Evolutionary conservation across 257 asterid genomes (phyloP).

Genomic region (Lantana camara): DNA sequence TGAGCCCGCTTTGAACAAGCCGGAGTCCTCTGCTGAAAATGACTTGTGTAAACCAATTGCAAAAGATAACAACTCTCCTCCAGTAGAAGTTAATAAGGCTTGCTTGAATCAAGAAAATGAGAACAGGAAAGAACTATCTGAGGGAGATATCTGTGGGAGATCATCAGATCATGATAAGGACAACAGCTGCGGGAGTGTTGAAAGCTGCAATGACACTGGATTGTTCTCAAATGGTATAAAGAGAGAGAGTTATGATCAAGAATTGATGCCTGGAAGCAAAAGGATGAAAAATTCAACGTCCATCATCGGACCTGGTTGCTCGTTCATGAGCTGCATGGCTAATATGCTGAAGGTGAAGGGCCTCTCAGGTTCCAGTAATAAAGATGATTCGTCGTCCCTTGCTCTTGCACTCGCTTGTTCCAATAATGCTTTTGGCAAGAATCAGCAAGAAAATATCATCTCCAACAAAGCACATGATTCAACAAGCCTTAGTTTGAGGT

Average conservation of each 20-base stretch:
- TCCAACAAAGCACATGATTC: too few species aligned
- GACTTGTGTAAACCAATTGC: slow-evolving; percentile 10
- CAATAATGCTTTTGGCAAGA: slow-evolving; percentile 23
- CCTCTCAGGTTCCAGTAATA: slow-evolving; percentile 27
- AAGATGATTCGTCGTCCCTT: slow-evolving; percentile 7
- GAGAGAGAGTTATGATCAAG: slow-evolving; percentile 29
- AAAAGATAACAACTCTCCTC: slow-evolving; percentile 26
- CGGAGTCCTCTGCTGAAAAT: slow-evolving; percentile 47
- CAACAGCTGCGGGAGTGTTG: slow-evolving; percentile 22
- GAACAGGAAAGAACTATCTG: slow-evolving; percentile 49
- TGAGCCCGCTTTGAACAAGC: slow-evolving; percentile 20
- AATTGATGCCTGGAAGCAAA: slow-evolving; percentile 38
- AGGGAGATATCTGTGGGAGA: slow-evolving; percentile 28
- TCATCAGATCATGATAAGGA: neutral
- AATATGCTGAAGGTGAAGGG: slow-evolving; percentile 65
- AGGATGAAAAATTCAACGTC: slow-evolving; percentile 43
- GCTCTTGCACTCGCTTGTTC: slow-evolving; percentile 26
- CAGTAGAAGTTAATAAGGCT: slow-evolving; percentile 31
- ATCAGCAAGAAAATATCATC: slow-evolving; percentile 27
- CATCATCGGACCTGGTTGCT: slow-evolving; percentile 36
- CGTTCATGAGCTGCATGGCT: slow-evolving; percentile 68
- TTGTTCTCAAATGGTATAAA: slow-evolving; percentile 35
- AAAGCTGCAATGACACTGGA: slow-evolving; percentile 57
- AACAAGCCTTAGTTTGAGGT: slow-evolving; percentile 37
- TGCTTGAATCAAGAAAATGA: slow-evolving; percentile 39